phyloP scores from a whole-genome alignment of 1,284 basidiomycete genomes.

The Phellopilus nigrolimitatus region DNA sequence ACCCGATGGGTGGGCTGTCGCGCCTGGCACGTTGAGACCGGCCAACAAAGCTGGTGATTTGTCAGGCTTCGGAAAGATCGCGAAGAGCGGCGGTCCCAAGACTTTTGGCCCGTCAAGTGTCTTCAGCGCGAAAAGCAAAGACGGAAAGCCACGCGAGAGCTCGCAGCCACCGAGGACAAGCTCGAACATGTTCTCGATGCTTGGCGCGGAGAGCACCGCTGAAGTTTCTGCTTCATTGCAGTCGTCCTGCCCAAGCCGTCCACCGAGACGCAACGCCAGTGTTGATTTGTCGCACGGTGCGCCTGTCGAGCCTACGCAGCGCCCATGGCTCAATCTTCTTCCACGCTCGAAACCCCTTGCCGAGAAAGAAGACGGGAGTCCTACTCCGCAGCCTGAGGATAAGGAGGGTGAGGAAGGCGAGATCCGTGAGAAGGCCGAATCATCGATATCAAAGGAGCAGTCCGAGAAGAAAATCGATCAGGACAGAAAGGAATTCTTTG shows the following conservation, averaged over 20 bases:
- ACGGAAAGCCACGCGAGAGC: conserved; percentile 49
- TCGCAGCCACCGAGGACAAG: conserved; percentile 71
- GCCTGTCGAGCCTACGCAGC: conserved; percentile 42
- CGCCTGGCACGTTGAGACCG: conserved; percentile 52
- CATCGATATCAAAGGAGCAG: conserved; percentile 64
- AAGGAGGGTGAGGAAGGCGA: conserved; percentile 50
- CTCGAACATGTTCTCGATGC: conserved; percentile 90
- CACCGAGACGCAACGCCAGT: conserved; percentile 47
- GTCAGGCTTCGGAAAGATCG: conserved; percentile 84
- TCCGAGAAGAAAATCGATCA: conserved; percentile 77
- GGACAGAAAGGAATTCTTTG: conserved; percentile 75
- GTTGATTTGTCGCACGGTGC: conserved; percentile 38
- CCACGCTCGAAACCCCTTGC: conserved; percentile 53
- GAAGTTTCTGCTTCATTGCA: conserved; percentile 44
- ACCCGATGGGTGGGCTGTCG: conserved; percentile 88
- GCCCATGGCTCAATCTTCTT: conserved; percentile 69
- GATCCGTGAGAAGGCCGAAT: conserved; percentile 25
- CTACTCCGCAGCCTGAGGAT: conserved; percentile 46
- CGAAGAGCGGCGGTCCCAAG: conserved; percentile 50
- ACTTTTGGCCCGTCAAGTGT: conserved; percentile 79
- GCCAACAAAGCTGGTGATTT: conserved; percentile 82
- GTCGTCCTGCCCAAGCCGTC: conserved; percentile 31
- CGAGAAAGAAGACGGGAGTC: conserved; percentile 40
- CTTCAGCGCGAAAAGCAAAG: conserved; percentile 70
- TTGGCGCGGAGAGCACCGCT: conserved; percentile 47